A percentile compares a stretch with the other conserved stretches of the same genome.
These are phyloP conservation scores for Tetragonia tetragonoides DNA, from an alignment of 148 eudicot species.

Conservation along the genomic window DNA sequence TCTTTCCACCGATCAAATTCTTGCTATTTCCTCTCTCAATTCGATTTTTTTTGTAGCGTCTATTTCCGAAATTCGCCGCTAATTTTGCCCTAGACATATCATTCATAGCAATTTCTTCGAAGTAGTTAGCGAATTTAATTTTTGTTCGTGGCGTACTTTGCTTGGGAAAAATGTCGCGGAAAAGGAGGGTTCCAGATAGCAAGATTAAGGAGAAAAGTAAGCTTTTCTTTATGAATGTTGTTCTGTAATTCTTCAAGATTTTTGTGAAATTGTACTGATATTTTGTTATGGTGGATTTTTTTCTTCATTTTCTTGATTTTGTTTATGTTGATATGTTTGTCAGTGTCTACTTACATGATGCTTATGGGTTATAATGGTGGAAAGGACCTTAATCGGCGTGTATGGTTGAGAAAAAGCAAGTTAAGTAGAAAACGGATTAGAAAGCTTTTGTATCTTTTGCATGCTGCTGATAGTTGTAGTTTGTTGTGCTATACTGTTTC, in stretches of 20 bases:
- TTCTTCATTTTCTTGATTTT: neutral
- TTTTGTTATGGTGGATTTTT: neutral
- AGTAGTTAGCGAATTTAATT: too few species aligned
- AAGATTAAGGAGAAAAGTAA: conserved; percentile 23
- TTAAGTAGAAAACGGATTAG: conserved; percentile 17
- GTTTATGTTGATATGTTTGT: neutral
- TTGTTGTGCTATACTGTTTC: conserved; percentile 20
- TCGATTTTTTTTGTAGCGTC: neutral
- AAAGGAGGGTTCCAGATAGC: conserved; percentile 7
- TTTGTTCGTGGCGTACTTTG: neutral
- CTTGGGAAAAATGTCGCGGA: conserved; percentile 11
- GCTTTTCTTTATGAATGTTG: neutral
- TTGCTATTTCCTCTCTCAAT: neutral
- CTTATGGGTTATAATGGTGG: conserved; percentile 17
- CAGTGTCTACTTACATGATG: conserved; percentile 25
- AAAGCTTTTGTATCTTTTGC: conserved; percentile 13
- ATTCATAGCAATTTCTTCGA: too few species aligned
- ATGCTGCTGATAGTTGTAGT: conserved; percentile 16
- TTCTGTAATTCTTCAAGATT: neutral
- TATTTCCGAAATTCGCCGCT: too few species aligned
- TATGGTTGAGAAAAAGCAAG: conserved; percentile 15
- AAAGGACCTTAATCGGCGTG: conserved; percentile 15
- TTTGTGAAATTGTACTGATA: neutral
- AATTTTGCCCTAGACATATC: too few species aligned
- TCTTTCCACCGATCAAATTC: neutral